These are phyloP conservation scores for Termitomyces sp. DNA, from an alignment of 768 basidiomycete genomes.

Conservation along the genomic window DNA sequence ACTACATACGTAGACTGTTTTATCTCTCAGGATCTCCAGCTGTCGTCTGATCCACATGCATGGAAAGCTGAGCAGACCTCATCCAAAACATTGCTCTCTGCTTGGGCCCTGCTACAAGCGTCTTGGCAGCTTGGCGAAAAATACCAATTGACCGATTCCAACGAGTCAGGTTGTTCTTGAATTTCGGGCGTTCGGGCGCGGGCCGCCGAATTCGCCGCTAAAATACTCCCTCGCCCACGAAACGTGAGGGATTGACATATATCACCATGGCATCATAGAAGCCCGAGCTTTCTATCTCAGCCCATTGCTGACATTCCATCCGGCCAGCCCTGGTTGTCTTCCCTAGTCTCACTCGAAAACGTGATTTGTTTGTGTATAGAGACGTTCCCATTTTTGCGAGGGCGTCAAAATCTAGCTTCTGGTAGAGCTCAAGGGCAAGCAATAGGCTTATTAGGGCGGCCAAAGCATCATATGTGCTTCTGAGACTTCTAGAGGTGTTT, in stretches of 20 bases:
- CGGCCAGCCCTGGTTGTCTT: background rate
- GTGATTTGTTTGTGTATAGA: no score
- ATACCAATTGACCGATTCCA: background rate
- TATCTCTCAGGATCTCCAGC: background rate
- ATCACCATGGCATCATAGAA: background rate
- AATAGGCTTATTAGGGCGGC: background rate
- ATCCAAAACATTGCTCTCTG: background rate
- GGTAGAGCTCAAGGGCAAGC: background rate
- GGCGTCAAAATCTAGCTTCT: background rate
- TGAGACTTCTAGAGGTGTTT: constrained; percentile 30
- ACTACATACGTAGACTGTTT: background rate
- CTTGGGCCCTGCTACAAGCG: background rate
- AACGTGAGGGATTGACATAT: background rate
- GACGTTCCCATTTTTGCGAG: background rate
- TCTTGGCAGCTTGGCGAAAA: constrained; percentile 2
- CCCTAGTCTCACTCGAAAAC: no score
- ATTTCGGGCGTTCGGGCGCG: no score
- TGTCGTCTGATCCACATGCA: background rate
- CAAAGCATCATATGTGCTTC: constrained; percentile 15
- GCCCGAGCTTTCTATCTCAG: background rate
- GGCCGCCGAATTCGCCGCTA: background rate
- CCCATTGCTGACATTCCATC: background rate
- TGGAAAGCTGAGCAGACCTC: background rate
- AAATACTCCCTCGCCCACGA: background rate
- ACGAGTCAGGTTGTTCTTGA: no score